phyloP scores from a whole-genome alignment of 2,329 filamentous ascomycete genomes.

The Pezicula neosporulosa region DNA sequence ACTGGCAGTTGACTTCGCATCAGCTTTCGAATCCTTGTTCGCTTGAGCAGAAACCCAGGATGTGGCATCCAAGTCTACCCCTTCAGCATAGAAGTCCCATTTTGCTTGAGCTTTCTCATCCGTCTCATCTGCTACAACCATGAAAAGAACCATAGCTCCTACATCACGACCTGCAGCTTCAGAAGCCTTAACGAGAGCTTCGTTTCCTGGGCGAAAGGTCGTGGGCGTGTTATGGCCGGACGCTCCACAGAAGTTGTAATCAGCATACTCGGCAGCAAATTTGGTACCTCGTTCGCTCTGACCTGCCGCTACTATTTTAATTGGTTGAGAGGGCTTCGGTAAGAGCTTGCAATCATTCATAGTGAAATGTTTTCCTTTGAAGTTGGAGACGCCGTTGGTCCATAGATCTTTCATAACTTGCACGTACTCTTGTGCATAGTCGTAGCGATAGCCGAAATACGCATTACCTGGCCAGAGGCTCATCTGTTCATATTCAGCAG shows the following conservation, averaged over 20 bases:
- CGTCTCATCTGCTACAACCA: slow-evolving; percentile 24
- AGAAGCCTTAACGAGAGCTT: slow-evolving; percentile 23
- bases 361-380: slow-evolving; percentile 26
- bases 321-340: slow-evolving; percentile 2
- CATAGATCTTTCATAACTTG: slow-evolving; percentile 27
- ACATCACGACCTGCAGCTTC: slow-evolving; percentile 22
- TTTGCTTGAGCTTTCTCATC: slow-evolving; percentile 23
- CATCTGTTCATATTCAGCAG: slow-evolving; percentile 27
- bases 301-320: slow-evolving; percentile 25
- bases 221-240: slow-evolving; percentile 24
- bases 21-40: slow-evolving; percentile 22
- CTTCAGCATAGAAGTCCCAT: slow-evolving; percentile 25
- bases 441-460: slow-evolving; percentile 25
- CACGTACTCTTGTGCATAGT: slow-evolving; percentile 27
- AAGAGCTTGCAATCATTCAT: slow-evolving; percentile 29
- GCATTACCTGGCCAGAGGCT: slow-evolving; percentile 23
- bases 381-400: slow-evolving; percentile 22
- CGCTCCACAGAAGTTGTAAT: slow-evolving; percentile 26
- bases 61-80: slow-evolving; percentile 20
- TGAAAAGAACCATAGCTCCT: slow-evolving; percentile 26
- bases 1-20: slow-evolving; percentile 19
- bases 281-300: slow-evolving; percentile 24
- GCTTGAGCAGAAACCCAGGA: slow-evolving; percentile 22
- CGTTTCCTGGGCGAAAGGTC: slow-evolving; percentile 16
- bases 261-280: slow-evolving; percentile 23